Base-by-base conservation (phyloP, 83 land plant genomes). In the Picea abies region DNA sequence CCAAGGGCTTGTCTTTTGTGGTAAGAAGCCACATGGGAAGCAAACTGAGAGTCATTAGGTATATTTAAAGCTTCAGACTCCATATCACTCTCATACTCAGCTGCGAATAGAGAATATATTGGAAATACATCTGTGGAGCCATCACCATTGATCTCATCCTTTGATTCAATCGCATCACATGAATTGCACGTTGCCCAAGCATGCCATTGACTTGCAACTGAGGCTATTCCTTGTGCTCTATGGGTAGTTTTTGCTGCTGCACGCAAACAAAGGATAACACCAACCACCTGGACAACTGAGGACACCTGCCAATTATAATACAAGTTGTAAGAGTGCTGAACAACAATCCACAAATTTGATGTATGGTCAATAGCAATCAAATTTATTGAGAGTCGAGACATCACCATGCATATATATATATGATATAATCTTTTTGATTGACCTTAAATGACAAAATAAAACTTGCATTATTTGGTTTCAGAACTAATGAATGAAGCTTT, bases 171-270 rank as follows among this genome's bases (percentile, higher is more conserved):
- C 60, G 82, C 26, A 22, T 83, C 89, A 82, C 19, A 11, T 44
- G 85, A 71, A 71, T 82, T 78, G 82, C 97, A 94, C 1, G 98
- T 93, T 78, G 83, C 85, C 17, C 91, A 37, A 61, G 97, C 96
- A 87, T 97, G 98, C 98, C 99, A 96, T 72, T 88, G 88, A 80
- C 92, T 92, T 47, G 93, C 99, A 32, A 94, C 49, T 9, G 96
- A 85, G 47, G 90, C 94, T 63, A 97, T 86, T 65, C 90, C 82
- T 82, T 96, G 97, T 6, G 98, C 97, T 84, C 92, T 92, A 76
- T 96, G 97, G 22, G 98, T 94, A 77, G 96, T 97, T 87, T 91
- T 97, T 35, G 98, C 88, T 61, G 97, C 99, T 63, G 91, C 94
- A 83, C 93, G 86, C 77, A 97, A 84, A 85, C 98, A 94, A 41